A percentile compares a stretch with the other conserved stretches of the same genome.
Evolutionary conservation across 257 asterid genomes (phyloP).

Genomic region (Nicotiana paniculata): DNA sequence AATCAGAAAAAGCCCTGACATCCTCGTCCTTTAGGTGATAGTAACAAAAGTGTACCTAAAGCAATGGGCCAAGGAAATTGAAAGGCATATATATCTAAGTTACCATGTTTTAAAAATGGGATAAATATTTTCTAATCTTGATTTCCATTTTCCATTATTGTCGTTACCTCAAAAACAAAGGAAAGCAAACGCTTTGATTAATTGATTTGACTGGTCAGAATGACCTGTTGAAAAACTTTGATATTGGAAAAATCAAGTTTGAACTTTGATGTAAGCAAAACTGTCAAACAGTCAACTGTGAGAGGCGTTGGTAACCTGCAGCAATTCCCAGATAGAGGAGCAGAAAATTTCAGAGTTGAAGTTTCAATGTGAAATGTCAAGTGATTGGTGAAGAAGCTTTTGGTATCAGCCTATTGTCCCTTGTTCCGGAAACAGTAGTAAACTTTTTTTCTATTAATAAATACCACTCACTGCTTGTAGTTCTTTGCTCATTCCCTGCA

Average conservation of each 20-base stretch:
- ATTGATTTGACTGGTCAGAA: not conserved
- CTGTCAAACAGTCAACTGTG: constrained; percentile 2
- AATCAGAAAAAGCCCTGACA: no score
- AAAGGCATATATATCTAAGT: no score
- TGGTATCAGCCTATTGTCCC: not conserved
- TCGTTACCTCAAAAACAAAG: not conserved
- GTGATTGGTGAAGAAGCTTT: constrained; percentile 16
- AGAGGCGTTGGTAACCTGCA: not conserved
- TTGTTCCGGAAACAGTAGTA: constrained; percentile 9
- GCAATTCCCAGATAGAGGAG: constrained; percentile 12
- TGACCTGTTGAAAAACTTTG: not conserved
- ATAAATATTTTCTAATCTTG: not conserved
- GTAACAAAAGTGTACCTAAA: not conserved
- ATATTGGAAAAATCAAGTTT: not conserved
- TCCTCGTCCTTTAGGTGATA: no score
- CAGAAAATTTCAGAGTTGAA: not conserved
- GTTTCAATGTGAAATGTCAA: not conserved
- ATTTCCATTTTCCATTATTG: not conserved
- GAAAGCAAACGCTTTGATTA: no score
- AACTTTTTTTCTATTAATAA: not conserved
- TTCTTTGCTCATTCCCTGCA: no score
- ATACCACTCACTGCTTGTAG: not conserved
- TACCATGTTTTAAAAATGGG: no score
- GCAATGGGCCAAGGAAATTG: not conserved
- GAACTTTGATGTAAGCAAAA: not conserved